Base-by-base conservation (phyloP, 2,329 filamentous ascomycete genomes). In the Monilinia laxa region DNA sequence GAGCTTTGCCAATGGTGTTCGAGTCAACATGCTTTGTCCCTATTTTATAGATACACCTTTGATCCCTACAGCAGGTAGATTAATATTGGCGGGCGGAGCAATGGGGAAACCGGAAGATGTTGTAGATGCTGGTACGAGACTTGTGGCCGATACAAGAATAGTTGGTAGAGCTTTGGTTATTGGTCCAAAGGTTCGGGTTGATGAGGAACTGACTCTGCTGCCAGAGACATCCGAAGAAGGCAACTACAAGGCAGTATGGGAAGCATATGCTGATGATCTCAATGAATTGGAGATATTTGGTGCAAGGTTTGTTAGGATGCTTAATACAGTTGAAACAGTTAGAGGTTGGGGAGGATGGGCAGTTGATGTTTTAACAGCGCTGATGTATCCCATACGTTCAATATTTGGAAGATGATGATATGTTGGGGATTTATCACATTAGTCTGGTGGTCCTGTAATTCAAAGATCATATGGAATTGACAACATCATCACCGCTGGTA, bases 1-100 rank as follows among this genome's bases (percentile, higher is more conserved):
- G 0, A 79, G 82, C 2, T 80, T 81, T 64, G 70, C 76, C 10
- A 77, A 81, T 53, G 84, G 84, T 31, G 78, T 90, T 53, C 81
- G 89, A 55, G 79, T 89, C 68, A 91, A 90, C 73, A 80, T 90
- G 73, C 75, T 91, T n/a, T 83, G 82, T 67, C 88, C 88, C 0
- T 90, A 90, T 76, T 90, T 89, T 75, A 81, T 84, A 72, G 83
- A 87, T 71, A 88, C 85, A 18, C 84, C 86, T n/a, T 81, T 90
- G 55, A 74, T 88, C 4, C 77, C 81, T 0, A 67, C 77, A 1
- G 66, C 70, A 1, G 85, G 80, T 23, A 79, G 83, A 38, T 68
- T 82, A 2, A 67, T 88, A 20, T 79, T 90, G 2, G 83, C 86
- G 0, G 88, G 88, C 18, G 81, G 79, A 3, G 83, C 80, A 2